Evolutionary conservation across 768 basidiomycete species (phyloP).

Genomic region (Trametes cubensis): DNA sequence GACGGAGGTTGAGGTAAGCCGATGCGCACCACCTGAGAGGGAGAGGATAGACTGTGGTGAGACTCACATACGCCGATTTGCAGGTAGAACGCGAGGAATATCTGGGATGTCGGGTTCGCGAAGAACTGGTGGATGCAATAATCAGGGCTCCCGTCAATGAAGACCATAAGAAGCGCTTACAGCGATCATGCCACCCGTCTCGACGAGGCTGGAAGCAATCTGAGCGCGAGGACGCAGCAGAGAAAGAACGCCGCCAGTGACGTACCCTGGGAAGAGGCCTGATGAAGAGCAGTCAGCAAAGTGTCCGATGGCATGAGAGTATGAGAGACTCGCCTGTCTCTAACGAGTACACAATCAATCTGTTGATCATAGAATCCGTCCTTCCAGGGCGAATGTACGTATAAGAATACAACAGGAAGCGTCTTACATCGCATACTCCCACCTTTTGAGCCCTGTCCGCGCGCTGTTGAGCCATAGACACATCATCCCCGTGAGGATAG

Average conservation of each 20-base stretch:
- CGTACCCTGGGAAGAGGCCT: conserved; percentile 10
- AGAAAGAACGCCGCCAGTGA: neutral
- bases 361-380: conserved; percentile 14
- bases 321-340: neutral
- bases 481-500: conserved; percentile 1
- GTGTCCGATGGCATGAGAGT: neutral
- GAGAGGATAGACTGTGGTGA: neutral
- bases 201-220: neutral
- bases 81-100: conserved; percentile 8
- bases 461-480: conserved; percentile 10
- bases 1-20: neutral
- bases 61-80: conserved; percentile 9
- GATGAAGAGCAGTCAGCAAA: neutral
- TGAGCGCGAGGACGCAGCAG: neutral
- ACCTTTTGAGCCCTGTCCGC: conserved; percentile 10
- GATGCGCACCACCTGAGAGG: neutral
- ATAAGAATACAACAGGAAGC: neutral
- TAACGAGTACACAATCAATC: conserved; percentile 9
- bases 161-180: neutral
- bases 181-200: conserved; percentile 13
- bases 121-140: neutral
- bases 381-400: neutral
- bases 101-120: neutral
- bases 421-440: neutral
- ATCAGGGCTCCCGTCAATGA: neutral